Evolutionary conservation across 2,329 filamentous ascomycete genomes (phyloP).

Genomic region (Pezicula radicicola): DNA sequence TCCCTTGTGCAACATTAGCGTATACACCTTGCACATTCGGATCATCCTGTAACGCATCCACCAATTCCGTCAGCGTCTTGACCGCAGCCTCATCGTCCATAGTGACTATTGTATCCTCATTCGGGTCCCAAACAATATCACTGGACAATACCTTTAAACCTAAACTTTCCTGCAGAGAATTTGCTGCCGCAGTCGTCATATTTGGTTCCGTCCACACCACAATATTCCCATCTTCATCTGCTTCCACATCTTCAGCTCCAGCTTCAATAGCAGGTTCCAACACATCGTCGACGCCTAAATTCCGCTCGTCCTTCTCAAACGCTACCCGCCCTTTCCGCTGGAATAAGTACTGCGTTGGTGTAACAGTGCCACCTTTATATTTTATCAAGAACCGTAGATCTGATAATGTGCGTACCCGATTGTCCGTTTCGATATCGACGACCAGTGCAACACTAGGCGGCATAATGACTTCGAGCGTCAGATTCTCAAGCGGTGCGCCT

Average conservation of each 20-base stretch:
- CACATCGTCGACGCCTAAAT: constrained; percentile 59
- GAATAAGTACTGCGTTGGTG: constrained; percentile 82
- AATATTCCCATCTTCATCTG: constrained; percentile 65
- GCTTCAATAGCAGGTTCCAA: constrained; percentile 82
- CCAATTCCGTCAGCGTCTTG: constrained; percentile 55
- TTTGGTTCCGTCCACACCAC: constrained; percentile 69
- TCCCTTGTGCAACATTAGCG: constrained; percentile 59
- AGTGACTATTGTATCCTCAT: constrained; percentile 71
- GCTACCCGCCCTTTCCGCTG: constrained; percentile 73
- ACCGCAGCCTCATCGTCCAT: constrained; percentile 56
- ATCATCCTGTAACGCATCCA: constrained; percentile 61
- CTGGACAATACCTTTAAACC: constrained; percentile 67
- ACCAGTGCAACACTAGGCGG: constrained; percentile 75
- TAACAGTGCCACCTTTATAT: constrained; percentile 63
- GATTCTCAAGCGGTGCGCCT: constrained; percentile 71
- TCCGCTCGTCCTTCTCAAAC: constrained; percentile 57
- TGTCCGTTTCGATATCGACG: constrained; percentile 83
- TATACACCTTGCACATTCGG: constrained; percentile 77
- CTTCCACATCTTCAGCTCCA: constrained; percentile 71
- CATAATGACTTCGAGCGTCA: constrained; percentile 79
- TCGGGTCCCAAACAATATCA: constrained; percentile 83
- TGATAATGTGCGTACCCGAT: constrained; percentile 68
- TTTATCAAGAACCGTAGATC: constrained; percentile 73
- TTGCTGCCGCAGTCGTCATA: constrained; percentile 60
- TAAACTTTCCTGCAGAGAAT: constrained; percentile 60